Conservation (phyloP, 192 early-diverging fungal species). For the Coemansia sp. region DNA sequence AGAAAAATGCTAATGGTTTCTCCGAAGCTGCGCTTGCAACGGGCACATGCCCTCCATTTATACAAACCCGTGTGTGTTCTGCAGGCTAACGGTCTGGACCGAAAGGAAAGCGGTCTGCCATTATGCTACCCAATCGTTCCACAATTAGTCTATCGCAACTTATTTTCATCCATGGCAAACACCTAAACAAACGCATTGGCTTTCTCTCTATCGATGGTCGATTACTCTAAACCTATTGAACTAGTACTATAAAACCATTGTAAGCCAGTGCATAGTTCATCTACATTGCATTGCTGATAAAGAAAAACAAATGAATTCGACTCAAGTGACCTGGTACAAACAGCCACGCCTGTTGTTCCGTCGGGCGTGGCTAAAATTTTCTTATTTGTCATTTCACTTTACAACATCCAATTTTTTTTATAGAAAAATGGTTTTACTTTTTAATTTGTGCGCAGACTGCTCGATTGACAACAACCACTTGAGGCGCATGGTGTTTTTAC, state of each 20-base stretch:
- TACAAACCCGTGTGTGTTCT: not conserved
- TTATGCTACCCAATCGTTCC: not conserved
- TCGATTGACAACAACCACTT: not conserved
- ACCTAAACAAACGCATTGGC: not conserved
- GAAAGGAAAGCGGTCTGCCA: not conserved
- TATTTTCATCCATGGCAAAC: too few species aligned
- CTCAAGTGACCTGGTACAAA: not conserved
- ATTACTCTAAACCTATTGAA: not conserved
- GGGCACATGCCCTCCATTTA: not conserved
- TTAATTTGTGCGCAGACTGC: constrained; percentile 5
- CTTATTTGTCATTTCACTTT: not conserved
- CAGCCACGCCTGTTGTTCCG: not conserved
- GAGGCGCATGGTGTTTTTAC: constrained; percentile 5
- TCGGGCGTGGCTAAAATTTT: not conserved
- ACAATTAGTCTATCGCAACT: not conserved
- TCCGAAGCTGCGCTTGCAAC: not conserved
- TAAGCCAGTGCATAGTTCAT: not conserved
- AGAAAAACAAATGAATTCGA: constrained; percentile 1
- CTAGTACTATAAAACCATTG: not conserved
- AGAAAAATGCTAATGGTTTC: not conserved
- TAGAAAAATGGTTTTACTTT: not conserved
- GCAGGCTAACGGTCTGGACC: constrained; percentile 1
- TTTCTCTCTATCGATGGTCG: not conserved
- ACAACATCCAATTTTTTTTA: too few species aligned
- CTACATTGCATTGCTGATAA: constrained; percentile 1